A percentile compares a stretch with the other conserved stretches of the same genome.
Evolutionary conservation across 768 basidiomycete species (phyloP).

Genomic region (Amyloporia xantha): DNA sequence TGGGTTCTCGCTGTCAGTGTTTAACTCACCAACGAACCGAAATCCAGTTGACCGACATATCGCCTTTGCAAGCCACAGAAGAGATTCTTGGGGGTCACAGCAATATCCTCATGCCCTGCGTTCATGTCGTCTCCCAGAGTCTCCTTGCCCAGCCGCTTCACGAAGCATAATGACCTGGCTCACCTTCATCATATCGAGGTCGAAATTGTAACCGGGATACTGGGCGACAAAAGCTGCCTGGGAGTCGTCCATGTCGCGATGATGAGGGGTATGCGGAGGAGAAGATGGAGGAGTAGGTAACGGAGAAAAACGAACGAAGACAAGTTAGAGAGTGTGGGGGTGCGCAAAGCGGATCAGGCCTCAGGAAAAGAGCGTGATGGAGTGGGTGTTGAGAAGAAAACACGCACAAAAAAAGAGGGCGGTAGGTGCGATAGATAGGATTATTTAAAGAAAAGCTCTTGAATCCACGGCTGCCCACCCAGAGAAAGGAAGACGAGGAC

Average conservation of each 20-base stretch:
- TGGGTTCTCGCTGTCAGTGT: too few species aligned
- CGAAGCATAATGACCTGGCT: conserved; percentile 14
- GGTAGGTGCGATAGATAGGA: conserved; percentile 12
- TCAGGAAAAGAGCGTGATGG: conserved; percentile 24
- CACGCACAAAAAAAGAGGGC: conserved; percentile 20
- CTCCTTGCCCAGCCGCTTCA: not conserved
- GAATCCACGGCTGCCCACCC: conserved; percentile 14
- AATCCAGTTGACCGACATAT: too few species aligned
- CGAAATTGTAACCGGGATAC: conserved; percentile 68
- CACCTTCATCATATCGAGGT: conserved; percentile 93
- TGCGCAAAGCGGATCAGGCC: conserved; percentile 12
- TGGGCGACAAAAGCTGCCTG: conserved; percentile 64
- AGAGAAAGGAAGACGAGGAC: conserved; percentile 12
- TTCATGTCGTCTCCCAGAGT: too few species aligned
- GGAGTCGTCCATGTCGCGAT: conserved; percentile 58
- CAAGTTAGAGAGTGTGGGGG: conserved; percentile 50
- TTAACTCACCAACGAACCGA: too few species aligned
- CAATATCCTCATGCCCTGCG: too few species aligned
- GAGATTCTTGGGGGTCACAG: too few species aligned
- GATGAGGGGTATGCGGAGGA: conserved; percentile 10
- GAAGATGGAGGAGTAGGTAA: conserved; percentile 30
- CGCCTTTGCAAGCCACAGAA: too few species aligned
- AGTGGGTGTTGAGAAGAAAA: conserved; percentile 16
- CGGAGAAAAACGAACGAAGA: conserved; percentile 41
- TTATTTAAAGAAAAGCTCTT: conserved; percentile 16